Evolutionary conservation across 805 yeast species (phyloP).

Genomic region (Sungouiozyma ichnusensis): DNA sequence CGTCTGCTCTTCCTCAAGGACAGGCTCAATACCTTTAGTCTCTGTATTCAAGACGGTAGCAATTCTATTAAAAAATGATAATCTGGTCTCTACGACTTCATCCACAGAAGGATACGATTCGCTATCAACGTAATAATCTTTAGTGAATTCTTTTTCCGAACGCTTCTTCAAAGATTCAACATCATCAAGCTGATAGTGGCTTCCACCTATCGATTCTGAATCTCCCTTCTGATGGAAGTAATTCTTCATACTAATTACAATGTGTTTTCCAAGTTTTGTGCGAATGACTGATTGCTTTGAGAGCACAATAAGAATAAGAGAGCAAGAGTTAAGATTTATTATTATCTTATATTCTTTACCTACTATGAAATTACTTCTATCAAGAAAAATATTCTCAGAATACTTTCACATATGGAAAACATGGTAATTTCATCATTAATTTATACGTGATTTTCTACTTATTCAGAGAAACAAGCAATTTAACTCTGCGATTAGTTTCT

Average conservation of each 20-base stretch:
- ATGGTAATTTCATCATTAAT: too few relatives aligned
- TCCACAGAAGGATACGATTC: conserved; percentile 4
- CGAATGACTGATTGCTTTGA: too few relatives aligned
- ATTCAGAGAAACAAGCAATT: not conserved
- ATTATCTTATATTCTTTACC: not conserved
- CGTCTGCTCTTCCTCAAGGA: conserved; percentile 68
- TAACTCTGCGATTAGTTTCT: not conserved
- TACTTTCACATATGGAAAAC: too few relatives aligned
- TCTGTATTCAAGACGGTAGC: conserved; percentile 34
- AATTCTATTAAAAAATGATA: conserved; percentile 18
- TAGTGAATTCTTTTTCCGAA: not conserved
- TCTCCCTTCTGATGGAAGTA: not conserved
- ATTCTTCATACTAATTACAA: not conserved
- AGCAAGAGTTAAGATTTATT: not conserved
- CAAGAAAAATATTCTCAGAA: too few relatives aligned
- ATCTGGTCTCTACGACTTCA: conserved; percentile 8
- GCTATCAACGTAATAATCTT: conserved; percentile 4
- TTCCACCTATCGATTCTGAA: not conserved
- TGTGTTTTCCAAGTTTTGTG: too few relatives aligned
- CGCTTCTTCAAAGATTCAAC: conserved; percentile 1
- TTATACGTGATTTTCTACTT: too few relatives aligned
- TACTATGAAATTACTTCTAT: too few relatives aligned
- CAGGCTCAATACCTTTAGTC: conserved; percentile 68
- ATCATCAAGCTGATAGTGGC: not conserved
- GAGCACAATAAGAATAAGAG: not conserved